Evolutionary conservation across 2,329 filamentous ascomycete genomes (phyloP).

Genomic region (Bipolaris zeicola): DNA sequence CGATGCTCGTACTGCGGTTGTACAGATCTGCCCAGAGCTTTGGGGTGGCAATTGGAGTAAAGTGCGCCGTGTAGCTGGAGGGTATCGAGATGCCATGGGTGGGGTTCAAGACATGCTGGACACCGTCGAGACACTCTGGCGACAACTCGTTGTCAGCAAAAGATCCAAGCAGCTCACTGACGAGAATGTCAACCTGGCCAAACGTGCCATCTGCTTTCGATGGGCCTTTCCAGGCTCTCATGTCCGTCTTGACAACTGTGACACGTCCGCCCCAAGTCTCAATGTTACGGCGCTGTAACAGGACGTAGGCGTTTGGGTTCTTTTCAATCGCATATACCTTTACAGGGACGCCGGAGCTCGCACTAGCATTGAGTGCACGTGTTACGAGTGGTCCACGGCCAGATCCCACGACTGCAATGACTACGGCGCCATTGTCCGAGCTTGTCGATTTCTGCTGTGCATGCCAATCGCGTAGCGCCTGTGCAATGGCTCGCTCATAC

Average conservation of each 20-base stretch:
- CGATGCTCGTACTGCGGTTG: conserved; percentile 61
- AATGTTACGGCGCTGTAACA: conserved; percentile 84
- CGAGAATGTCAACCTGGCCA: conserved; percentile 83
- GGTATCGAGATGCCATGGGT: conserved; percentile 91
- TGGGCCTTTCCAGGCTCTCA: conserved; percentile 94
- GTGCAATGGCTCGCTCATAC: conserved; percentile 84
- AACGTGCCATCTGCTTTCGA: conserved; percentile 58
- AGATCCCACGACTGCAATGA: conserved; percentile 91
- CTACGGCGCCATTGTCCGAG: conserved; percentile 70
- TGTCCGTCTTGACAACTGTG: conserved; percentile 91
- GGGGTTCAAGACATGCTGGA: conserved; percentile 84
- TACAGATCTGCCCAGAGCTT: conserved; percentile 82
- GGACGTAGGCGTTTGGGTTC: conserved; percentile 96
- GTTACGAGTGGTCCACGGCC: conserved; percentile 92
- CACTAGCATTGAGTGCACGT: conserved; percentile 79
- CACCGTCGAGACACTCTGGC: conserved; percentile 93
- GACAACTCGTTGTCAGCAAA: conserved; percentile 98
- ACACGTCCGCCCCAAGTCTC: conserved; percentile 78
- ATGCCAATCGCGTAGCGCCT: conserved; percentile 81
- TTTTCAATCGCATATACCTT: conserved; percentile 95
- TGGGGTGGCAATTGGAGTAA: conserved; percentile 90
- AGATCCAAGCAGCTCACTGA: conserved; percentile 92
- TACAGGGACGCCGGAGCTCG: conserved; percentile 74
- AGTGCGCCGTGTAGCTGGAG: conserved; percentile 87
- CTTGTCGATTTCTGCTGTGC: conserved; percentile 74